These are phyloP conservation scores for Excoecaria agallocha DNA, from an alignment of 345 rosid species.

Conservation along the genomic window DNA sequence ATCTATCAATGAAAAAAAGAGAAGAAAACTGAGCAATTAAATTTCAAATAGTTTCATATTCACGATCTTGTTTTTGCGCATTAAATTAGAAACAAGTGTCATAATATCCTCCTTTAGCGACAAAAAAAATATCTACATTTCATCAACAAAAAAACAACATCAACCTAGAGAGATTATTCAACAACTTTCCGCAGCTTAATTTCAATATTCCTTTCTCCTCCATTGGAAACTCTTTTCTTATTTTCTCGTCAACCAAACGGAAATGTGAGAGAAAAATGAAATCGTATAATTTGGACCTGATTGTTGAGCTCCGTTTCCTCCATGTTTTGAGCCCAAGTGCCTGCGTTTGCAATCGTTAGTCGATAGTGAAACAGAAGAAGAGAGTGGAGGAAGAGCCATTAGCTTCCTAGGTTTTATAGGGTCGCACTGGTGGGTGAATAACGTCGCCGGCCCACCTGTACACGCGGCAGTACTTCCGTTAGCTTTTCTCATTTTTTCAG, in stretches of 20 bases:
- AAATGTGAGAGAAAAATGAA: slow-evolving; percentile 10
- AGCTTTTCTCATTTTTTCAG: no score
- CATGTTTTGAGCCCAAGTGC: slow-evolving; percentile 1
- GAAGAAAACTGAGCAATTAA: background rate
- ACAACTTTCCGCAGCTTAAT: background rate
- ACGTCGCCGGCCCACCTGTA: no score
- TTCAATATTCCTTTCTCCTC: background rate
- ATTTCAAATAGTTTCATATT: background rate
- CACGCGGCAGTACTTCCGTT: no score
- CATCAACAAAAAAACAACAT: background rate
- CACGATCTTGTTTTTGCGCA: background rate
- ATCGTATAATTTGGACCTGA: slow-evolving; percentile 43
- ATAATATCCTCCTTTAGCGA: background rate
- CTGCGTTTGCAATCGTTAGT: background rate
- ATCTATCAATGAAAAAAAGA: background rate
- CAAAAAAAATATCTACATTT: background rate
- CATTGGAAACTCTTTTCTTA: background rate
- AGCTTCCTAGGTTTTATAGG: no score
- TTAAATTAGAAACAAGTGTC: background rate
- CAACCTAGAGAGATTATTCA: background rate
- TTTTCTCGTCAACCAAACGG: slow-evolving; percentile 35
- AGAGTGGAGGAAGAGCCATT: background rate
- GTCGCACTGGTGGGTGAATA: no score
- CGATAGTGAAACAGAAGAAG: background rate
- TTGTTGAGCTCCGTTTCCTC: slow-evolving; percentile 63